phyloP scores from a whole-genome alignment of 208 protist species.

The Trichomonas gallinae region DNA sequence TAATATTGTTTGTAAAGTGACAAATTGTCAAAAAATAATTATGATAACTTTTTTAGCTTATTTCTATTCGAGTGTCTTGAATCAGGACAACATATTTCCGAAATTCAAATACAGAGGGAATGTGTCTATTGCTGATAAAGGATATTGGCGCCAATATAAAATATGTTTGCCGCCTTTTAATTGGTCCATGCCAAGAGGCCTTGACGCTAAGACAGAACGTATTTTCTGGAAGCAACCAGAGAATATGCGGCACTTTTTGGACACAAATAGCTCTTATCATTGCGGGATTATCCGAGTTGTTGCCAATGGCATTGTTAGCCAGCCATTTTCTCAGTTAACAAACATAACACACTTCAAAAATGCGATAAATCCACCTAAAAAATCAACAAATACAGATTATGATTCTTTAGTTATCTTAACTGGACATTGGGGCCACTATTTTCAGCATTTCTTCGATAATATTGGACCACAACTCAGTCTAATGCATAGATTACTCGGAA shows the following conservation, averaged over 20 bases:
- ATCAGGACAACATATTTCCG: background rate
- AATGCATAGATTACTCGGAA: too few species aligned
- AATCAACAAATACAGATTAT: background rate
- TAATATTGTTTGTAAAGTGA: too few species aligned
- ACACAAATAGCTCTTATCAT: background rate
- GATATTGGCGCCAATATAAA: background rate
- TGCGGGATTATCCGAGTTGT: background rate
- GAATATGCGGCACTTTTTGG: background rate
- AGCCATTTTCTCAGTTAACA: background rate
- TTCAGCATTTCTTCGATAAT: slow-evolving; percentile 13
- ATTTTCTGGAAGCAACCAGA: background rate
- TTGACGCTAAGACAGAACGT: background rate
- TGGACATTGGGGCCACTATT: slow-evolving; percentile 14
- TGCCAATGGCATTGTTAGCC: background rate
- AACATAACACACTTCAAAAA: background rate
- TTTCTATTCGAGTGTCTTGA: background rate
- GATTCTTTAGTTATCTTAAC: background rate
- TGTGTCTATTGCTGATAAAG: background rate
- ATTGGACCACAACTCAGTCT: background rate
- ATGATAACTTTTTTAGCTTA: background rate
- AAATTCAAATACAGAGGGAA: background rate
- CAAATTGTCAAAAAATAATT: too few species aligned
- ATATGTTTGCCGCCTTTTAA: slow-evolving; percentile 1
- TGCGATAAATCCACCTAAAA: background rate
- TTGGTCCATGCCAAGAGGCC: background rate